phyloP scores from a whole-genome alignment of 2,329 filamentous ascomycete genomes.

The Leptographium radiaticola region DNA sequence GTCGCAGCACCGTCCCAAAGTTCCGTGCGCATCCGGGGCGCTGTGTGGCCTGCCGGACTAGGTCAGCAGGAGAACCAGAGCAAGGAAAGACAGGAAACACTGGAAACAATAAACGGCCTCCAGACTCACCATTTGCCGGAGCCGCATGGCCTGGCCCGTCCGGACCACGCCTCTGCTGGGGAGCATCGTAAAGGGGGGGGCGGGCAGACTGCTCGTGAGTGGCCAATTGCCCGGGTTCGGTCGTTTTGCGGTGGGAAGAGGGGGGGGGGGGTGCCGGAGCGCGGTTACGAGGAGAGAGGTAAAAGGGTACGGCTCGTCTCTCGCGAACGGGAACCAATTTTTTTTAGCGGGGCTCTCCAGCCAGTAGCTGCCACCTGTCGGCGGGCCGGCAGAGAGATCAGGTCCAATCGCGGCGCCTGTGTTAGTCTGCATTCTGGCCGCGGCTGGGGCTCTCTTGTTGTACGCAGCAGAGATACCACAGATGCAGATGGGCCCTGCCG shows the following conservation, averaged over 20 bases:
- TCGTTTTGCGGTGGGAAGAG: too few relatives aligned
- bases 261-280: background rate
- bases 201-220: background rate
- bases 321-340: background rate
- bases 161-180: conserved; percentile 38
- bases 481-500: too few relatives aligned
- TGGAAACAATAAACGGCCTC: too few relatives aligned
- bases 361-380: conserved; percentile 1
- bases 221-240: conserved; percentile 1
- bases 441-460: too few relatives aligned
- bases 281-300: background rate
- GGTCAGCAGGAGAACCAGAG: background rate
- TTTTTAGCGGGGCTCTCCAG: background rate
- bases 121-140: conserved; percentile 22
- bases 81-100: background rate
- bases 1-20: conserved; percentile 19
- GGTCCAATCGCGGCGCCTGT: background rate
- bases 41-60: background rate
- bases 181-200: conserved; percentile 28
- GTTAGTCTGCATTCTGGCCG: background rate
- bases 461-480: too few relatives aligned
- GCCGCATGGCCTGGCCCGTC: conserved; percentile 28
- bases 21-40: background rate
- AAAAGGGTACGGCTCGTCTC: background rate
- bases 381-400: conserved; percentile 4